Evolutionary conservation across 495 filamentous ascomycete species (phyloP), one percentile per base, ranked within the genome.

Genomic region (Podospora sp.): DNA sequence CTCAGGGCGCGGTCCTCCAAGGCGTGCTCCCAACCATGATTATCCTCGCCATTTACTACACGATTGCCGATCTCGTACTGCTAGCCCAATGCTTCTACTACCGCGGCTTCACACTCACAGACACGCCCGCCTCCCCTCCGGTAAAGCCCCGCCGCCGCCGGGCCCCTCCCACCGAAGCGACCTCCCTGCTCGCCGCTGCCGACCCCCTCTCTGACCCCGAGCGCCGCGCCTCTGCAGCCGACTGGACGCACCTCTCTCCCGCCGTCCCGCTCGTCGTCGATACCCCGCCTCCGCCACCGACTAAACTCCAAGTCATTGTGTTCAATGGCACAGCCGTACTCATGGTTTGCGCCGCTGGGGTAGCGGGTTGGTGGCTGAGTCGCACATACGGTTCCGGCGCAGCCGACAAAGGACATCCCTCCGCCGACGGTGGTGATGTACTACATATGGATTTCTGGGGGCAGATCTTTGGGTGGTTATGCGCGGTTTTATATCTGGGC

Each of bases 1-100:
- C 40, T n/a, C 25, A 68, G 67, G 95, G 95, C 6, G 92, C 93
- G 18, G 86, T 97, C 4, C 70, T 97, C n/a, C 95, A 99, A 74
- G 91, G 92, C 22, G 94, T 99, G 8, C 78, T 98, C 40, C 94
- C 95, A 6, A 99, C 95, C 0, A 99, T 99, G 95, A 79, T 92
- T 58, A 97, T 97, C 52, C 82, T 99, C 26, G 95, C 95, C 0
- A 84, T 97, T 0, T 99, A 99, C 76, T 97, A 99, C 76, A 97
- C 94, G 24, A 80, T 97, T 26, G 94, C 95, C 62, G 95, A 98
- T 74, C 84, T 97, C 24, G 92, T 97, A 2, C 83, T 99, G 0
- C 80, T 99, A 0, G 82, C 78, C 1, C 95, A 99, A 77, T 96
- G 91, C 71, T 94, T 98, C 77, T 98, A 94, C 77, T 99, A 99